Evolutionary conservation across 345 rosid genomes (phyloP).

Genomic region (Luvunga scandens): DNA sequence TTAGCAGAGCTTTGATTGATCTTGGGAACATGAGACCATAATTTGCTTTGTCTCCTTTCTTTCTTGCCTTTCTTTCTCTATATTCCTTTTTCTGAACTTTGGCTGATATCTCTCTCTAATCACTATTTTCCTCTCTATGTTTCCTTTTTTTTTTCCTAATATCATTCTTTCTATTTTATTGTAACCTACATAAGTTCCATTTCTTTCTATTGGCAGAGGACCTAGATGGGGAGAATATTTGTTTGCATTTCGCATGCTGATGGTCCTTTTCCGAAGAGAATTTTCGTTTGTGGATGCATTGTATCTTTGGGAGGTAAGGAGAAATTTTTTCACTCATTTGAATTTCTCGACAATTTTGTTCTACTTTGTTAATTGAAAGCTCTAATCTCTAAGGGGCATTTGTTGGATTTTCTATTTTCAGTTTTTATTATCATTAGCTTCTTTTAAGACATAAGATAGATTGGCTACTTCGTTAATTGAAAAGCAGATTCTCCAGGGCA

Average conservation of each 20-base stretch:
- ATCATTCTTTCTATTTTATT: background rate
- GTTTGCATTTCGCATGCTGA: constrained; percentile 93
- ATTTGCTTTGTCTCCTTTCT: background rate
- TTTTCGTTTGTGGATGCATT: constrained; percentile 80
- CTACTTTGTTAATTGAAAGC: background rate
- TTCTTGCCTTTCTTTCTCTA: background rate
- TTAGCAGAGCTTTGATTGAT: background rate
- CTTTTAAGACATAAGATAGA: constrained; percentile 29
- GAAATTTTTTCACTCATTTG: background rate
- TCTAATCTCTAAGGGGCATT: constrained; percentile 7
- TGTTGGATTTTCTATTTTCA: constrained; percentile 11
- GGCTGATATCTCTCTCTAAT: background rate
- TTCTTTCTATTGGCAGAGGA: constrained; percentile 57
- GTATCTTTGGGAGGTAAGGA: constrained; percentile 96
- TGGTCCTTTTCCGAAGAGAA: constrained; percentile 97
- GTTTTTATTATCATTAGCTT: background rate
- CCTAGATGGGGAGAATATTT: constrained; percentile 91
- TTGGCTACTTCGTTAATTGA: no score
- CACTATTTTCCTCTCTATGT: background rate
- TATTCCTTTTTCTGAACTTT: background rate
- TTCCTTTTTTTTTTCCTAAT: background rate
- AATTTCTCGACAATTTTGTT: background rate
- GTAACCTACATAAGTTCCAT: background rate
- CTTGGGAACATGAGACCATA: background rate
- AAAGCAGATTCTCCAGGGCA: no score